phyloP scores from a whole-genome alignment of 768 basidiomycete species.

The Russula dissimulans region DNA sequence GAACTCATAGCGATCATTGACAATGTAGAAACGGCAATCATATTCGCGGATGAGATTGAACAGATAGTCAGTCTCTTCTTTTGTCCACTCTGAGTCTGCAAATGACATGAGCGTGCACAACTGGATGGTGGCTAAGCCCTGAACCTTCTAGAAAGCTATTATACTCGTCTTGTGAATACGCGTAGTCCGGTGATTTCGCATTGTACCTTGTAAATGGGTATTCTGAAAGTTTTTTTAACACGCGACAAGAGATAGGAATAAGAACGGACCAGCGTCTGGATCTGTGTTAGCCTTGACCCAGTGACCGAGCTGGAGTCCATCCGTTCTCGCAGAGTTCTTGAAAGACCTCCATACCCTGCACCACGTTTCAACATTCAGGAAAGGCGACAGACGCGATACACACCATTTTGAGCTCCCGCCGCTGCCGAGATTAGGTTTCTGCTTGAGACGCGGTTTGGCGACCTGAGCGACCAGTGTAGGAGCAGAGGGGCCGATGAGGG shows the following conservation, averaged over 20 bases:
- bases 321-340: constrained; percentile 59
- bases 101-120: neutral
- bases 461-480: constrained; percentile 76
- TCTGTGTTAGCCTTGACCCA: constrained; percentile 68
- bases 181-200: constrained; percentile 49
- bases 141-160: constrained; percentile 64
- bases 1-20: constrained; percentile 83
- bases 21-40: constrained; percentile 83
- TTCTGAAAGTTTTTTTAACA: constrained; percentile 32
- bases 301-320: constrained; percentile 64
- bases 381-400: constrained; percentile 10
- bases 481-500: constrained; percentile 89
- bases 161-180: constrained; percentile 86
- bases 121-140: neutral
- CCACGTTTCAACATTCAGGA: neutral
- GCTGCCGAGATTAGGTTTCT: constrained; percentile 68
- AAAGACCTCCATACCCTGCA: constrained; percentile 73
- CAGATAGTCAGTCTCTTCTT: constrained; percentile 90
- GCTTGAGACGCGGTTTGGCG: constrained; percentile 76
- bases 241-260: neutral
- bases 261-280: constrained; percentile 42
- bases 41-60: constrained; percentile 73
- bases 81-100: constrained; percentile 77
- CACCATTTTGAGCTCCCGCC: constrained; percentile 66
- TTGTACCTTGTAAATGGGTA: constrained; percentile 84